Percentiles rank a stretch among this genome's conserved stretches.
phyloP scores from a whole-genome alignment of 768 basidiomycete species.

The Lactarius tabidus region DNA sequence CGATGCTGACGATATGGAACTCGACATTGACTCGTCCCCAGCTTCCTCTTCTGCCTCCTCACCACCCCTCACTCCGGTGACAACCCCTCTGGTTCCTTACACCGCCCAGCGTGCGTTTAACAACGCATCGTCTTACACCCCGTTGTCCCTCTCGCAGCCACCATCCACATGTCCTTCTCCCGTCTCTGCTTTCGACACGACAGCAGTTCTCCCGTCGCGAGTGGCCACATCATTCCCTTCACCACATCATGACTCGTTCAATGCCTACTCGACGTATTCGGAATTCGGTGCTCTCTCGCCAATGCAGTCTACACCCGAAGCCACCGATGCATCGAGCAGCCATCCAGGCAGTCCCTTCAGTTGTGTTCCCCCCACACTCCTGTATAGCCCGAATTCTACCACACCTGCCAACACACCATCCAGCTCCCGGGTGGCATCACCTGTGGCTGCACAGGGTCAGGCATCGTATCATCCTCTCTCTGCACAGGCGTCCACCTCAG shows the following conservation, averaged over 20 bases:
- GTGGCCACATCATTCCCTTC: conserved; percentile 34
- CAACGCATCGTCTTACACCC: conserved; percentile 28
- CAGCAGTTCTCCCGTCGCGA: conserved; percentile 50
- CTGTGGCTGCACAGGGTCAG: conserved; percentile 29
- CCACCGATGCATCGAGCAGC: not conserved
- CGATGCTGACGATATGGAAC: conserved; percentile 80
- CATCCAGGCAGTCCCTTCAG: conserved; percentile 35
- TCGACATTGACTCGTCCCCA: conserved; percentile 51
- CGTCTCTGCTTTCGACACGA: conserved; percentile 49
- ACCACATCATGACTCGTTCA: conserved; percentile 52
- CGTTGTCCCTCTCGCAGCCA: conserved; percentile 32
- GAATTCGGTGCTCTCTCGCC: conserved; percentile 53
- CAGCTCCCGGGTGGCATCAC: conserved; percentile 42
- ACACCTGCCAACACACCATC: conserved; percentile 48
- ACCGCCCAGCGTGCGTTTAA: conserved; percentile 22
- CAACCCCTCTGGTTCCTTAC: conserved; percentile 40
- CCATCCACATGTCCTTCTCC: conserved; percentile 32
- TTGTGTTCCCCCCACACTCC: conserved; percentile 63
- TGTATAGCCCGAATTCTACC: conserved; percentile 39
- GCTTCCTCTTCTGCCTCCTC: conserved; percentile 37
- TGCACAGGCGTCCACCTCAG: conserved; percentile 27
- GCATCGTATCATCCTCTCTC: conserved; percentile 31
- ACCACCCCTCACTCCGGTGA: conserved; percentile 44
- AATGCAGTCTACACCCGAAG: conserved; percentile 49
- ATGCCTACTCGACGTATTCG: conserved; percentile 61